Conservation (phyloP, 345 rosid genomes). For the Dovyalis caffra region DNA sequence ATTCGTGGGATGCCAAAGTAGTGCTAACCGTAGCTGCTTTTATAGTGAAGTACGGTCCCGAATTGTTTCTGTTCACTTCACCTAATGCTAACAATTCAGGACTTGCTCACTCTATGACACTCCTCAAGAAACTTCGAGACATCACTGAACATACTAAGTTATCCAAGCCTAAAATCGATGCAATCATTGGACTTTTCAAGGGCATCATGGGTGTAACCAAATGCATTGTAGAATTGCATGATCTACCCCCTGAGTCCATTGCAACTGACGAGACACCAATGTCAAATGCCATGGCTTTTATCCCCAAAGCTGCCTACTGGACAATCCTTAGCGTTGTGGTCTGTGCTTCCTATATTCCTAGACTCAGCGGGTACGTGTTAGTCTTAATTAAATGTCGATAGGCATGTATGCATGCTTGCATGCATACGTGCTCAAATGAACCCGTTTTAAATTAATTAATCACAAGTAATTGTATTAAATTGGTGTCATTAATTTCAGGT, state of each 20-base stretch:
- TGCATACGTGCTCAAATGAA: background rate
- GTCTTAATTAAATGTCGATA: background rate
- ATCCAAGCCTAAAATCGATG: conserved; percentile 31
- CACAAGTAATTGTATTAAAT: background rate
- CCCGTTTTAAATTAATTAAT: background rate
- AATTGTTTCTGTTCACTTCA: conserved; percentile 39
- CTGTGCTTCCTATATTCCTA: background rate
- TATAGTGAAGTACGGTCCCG: conserved; percentile 37
- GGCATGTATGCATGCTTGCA: too few relatives aligned
- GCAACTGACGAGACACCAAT: background rate
- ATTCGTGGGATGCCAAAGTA: conserved; percentile 51
- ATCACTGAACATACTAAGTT: conserved; percentile 25
- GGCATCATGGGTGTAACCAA: background rate
- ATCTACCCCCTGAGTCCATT: background rate
- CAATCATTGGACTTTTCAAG: background rate
- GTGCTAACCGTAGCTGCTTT: conserved; percentile 52
- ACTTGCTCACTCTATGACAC: conserved; percentile 40
- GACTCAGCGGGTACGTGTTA: background rate
- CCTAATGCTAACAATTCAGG: conserved; percentile 27
- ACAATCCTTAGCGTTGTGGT: background rate
- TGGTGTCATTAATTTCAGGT: background rate
- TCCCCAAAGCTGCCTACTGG: conserved; percentile 5
- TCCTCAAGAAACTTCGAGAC: conserved; percentile 48
- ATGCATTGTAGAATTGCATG: background rate
- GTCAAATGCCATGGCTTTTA: background rate